These are phyloP conservation scores for Ogataea trehalophila DNA, from an alignment of 805 yeast genomes.

Conservation along the genomic window DNA sequence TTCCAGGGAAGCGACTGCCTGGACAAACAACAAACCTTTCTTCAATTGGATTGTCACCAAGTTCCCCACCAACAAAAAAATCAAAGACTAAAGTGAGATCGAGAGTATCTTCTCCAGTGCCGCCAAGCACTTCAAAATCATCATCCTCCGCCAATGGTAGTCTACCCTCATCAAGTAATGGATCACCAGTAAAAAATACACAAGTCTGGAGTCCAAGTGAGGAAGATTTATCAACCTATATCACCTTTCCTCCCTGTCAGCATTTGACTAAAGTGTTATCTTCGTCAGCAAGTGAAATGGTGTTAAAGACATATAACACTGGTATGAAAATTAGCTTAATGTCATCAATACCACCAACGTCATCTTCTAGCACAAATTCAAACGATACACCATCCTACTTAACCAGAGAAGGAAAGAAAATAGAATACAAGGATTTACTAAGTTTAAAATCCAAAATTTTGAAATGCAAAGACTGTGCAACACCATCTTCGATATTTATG, in stretches of 20 bases:
- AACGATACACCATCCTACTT: slow-evolving; percentile 18
- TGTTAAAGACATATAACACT: slow-evolving; percentile 45
- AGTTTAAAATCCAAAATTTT: slow-evolving; percentile 40
- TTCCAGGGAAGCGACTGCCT: slow-evolving; percentile 13
- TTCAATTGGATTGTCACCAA: slow-evolving; percentile 3
- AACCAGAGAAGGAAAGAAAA: slow-evolving; percentile 34
- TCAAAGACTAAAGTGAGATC: not conserved
- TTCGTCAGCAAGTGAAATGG: slow-evolving; percentile 45
- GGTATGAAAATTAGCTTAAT: slow-evolving; percentile 43
- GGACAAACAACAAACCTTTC: slow-evolving; percentile 4
- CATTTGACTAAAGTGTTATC: slow-evolving; percentile 45
- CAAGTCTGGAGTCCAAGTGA: slow-evolving; percentile 1
- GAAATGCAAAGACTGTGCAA: slow-evolving; percentile 47
- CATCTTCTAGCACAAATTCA: slow-evolving; percentile 7
- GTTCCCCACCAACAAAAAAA: slow-evolving; percentile 1
- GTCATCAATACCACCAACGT: slow-evolving; percentile 12
- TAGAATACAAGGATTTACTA: slow-evolving; percentile 34
- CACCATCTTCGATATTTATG: slow-evolving; percentile 43
- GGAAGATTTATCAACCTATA: slow-evolving; percentile 20
- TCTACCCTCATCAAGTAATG: not conserved
- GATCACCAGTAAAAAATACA: not conserved
- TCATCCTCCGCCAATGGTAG: not conserved
- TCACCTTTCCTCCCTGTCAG: slow-evolving; percentile 41
- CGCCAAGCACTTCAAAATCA: not conserved
- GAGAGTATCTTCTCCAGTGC: not conserved